Base-by-base conservation (phyloP, 345 rosid species). In the Heritiera fomes region DNA sequence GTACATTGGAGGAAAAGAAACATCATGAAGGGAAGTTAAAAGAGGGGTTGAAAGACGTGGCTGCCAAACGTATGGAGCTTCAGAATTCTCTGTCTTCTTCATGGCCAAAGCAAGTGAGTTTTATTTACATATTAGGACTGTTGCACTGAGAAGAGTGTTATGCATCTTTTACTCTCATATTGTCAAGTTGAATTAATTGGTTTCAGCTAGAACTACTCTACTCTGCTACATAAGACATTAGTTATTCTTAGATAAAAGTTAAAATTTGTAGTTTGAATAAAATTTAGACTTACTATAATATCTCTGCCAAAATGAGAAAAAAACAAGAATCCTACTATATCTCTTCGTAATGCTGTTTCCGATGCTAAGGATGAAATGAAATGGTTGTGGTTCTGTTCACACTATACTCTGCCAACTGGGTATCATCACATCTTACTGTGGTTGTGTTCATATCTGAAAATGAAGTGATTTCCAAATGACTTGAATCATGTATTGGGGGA, bases 91-190 rank as follows among this genome's bases (percentile, higher is more conserved):
- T 92, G 49, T 89, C 90, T 78, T 93, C 99, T 32, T 91, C 86
- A 73, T 93, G 99, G 99, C 99, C 99, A 56, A 95, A 93, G 88
- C 98, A 92, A 87, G 99, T 90, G 53, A 78, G 83, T 79, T 53
- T 40, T 62, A 63, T 78, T 64, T 30, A 32, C 66, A 67, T 66
- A 17, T 13, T 8, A 3, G 38, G 11, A n/a, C 52, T 38, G 23
- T 58, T 41, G 53, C 30, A 43, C 50, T 11, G 38, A 47, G 38
- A 47, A 23, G 52, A 9, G 13, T 55, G 45, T 9, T 49, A 14
- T 34, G 45, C 58, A 17, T 55, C 3, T 72, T 72, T 52, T 28
- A 5, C 43, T 62, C 66, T 62, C 68, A 14, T 63, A 14, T 63
- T 14, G 7, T 46, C 34, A 55, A 38, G 50, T 53, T 38, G 63